Base-by-base conservation (phyloP, 2,329 filamentous ascomycete species). In the Phyllosticta ampelicida region DNA sequence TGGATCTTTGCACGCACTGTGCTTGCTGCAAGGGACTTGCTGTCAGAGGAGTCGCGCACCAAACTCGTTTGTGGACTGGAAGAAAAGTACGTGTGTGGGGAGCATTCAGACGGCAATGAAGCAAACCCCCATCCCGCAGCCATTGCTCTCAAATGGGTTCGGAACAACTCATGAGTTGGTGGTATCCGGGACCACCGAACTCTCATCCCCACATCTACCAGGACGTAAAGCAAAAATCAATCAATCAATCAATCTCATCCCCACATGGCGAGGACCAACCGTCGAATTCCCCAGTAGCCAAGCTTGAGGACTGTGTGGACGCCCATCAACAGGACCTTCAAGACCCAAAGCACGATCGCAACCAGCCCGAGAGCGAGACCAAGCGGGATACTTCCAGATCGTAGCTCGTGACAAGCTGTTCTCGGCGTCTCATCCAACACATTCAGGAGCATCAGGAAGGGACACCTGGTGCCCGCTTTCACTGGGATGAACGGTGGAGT, bases 1-100 rank as follows among this genome's bases (percentile, higher is more conserved):
- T 73, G 70, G 70, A 59, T 65, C 2, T 73, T 72, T 48, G 51
- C 72, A 11, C 65, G 67, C 6, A 58, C 51, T 28, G 51, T 54
- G n/a, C 29, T 58, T 54, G 56, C 56, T 23, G 56, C 10, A 3
- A 19, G n/a, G 26, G 13, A 16, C 56, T 54, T 44, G 10, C 30
- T 50, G 5, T 51, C 56, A 5, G 21, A 50, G 23, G 18, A 19
- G 11, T 48, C 48, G 6, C 26, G 52, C 11, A 8, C 19, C 9
- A 50, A 51, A 28, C 36, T 54, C 30, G 5, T 58, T n/a, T 51
- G 26, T 19, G 28, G 16, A 9, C 21, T 58, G 49, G 49, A 51
- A 9, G 21, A 51, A 51, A 26, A 21, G 19, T 51, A 51, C 49
- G 21, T 19, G 13, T 9, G n/a, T 4, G 10, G 11, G 6, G 21